Evolutionary conservation across 768 basidiomycete species (phyloP).

Genomic region (Suillus variegatus): DNA sequence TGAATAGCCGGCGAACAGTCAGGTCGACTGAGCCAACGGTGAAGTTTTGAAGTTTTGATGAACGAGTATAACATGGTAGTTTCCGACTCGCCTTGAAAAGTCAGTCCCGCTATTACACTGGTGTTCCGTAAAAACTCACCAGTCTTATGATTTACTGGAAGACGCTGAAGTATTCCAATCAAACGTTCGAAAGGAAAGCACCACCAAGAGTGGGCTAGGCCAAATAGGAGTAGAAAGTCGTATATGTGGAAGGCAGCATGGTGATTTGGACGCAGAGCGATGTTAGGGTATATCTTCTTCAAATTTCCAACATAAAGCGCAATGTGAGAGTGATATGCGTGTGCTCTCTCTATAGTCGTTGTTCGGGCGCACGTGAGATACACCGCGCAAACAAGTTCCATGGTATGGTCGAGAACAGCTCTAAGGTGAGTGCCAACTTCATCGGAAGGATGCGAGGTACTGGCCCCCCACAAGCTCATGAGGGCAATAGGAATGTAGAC

Average conservation of each 20-base stretch:
- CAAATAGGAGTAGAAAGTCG: slow-evolving; percentile 27
- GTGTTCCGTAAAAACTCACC: slow-evolving; percentile 20
- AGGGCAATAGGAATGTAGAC: slow-evolving; percentile 36
- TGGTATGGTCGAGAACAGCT: slow-evolving; percentile 25
- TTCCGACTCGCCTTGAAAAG: slow-evolving; percentile 9
- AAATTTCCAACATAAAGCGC: slow-evolving; percentile 21
- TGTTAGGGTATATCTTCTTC: slow-evolving; percentile 18
- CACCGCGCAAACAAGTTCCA: slow-evolving; percentile 28
- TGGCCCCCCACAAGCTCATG: slow-evolving; percentile 23
- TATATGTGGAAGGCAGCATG: slow-evolving; percentile 34
- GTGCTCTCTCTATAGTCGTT: slow-evolving; percentile 12
- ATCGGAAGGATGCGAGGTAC: slow-evolving; percentile 9
- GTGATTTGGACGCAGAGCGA: slow-evolving; percentile 26
- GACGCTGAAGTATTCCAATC: slow-evolving; percentile 31
- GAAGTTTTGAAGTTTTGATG: slow-evolving; percentile 17
- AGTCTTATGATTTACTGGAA: slow-evolving; percentile 31
- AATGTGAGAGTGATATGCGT: slow-evolving; percentile 17
- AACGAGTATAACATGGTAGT: slow-evolving; percentile 9
- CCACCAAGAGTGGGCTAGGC: slow-evolving; percentile 30
- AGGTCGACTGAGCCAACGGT: slow-evolving; percentile 11
- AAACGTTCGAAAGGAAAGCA: slow-evolving; percentile 32
- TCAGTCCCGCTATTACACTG: not conserved
- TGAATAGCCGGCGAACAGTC: slow-evolving; percentile 11
- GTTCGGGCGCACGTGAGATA: slow-evolving; percentile 17
- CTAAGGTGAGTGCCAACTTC: not conserved